Conservation (phyloP, 202 grass and related monocot genomes). For the Carex arenaria region DNA sequence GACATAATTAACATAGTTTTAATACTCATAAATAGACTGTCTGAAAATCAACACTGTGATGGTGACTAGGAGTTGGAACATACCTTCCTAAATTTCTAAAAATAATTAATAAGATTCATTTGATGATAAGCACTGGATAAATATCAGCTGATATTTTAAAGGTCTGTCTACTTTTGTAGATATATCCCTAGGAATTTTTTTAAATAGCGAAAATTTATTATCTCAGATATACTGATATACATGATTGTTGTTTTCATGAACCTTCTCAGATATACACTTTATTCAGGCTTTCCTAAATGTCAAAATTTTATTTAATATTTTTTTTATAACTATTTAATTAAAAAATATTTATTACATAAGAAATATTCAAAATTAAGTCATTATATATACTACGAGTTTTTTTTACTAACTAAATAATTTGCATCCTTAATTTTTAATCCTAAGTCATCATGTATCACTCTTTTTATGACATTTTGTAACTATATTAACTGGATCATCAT, state of each 20-base stretch:
- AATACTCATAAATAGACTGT: slow-evolving; percentile 8
- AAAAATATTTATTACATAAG: no score
- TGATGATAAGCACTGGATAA: neutral
- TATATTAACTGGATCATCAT: neutral
- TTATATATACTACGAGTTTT: no score
- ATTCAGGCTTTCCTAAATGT: no score
- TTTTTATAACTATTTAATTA: no score
- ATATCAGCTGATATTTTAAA: slow-evolving; percentile 6
- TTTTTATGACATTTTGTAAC: neutral
- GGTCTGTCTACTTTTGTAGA: neutral
- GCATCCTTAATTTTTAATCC: neutral
- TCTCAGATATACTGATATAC: neutral
- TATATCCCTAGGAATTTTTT: neutral
- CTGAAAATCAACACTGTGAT: neutral
- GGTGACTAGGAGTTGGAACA: neutral
- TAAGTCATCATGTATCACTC: neutral
- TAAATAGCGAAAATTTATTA: neutral
- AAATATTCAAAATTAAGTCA: no score
- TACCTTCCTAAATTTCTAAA: neutral
- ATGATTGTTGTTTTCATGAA: neutral
- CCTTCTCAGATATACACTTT: neutral
- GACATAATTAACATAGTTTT: slow-evolving; percentile 5
- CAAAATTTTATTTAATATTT: no score
- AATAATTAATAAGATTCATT: neutral
- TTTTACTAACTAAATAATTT: neutral